phyloP scores from a whole-genome alignment of 83 land plant species.

The Diphasiastrum complanatum region DNA sequence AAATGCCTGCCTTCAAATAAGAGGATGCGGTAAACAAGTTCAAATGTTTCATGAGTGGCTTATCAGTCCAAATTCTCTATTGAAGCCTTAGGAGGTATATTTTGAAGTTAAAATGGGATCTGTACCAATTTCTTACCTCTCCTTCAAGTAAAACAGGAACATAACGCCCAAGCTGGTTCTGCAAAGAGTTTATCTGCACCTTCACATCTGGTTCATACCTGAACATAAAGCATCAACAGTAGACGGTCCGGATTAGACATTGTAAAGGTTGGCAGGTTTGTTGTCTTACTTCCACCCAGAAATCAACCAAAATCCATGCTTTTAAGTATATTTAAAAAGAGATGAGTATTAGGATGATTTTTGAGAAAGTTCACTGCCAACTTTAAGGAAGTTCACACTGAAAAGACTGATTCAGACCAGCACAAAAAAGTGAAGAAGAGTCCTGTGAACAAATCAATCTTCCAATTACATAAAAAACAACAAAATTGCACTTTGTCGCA shows the following conservation, averaged over 20 bases:
- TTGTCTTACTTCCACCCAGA: background rate
- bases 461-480: too few relatives aligned
- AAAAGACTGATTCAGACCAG: too few relatives aligned
- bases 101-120: too few relatives aligned
- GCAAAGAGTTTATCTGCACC: slow-evolving; percentile 38
- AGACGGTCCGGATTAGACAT: background rate
- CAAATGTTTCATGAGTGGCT: too few relatives aligned
- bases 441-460: too few relatives aligned
- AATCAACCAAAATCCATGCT: background rate
- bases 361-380: slow-evolving; percentile 31
- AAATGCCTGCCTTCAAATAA: too few relatives aligned
- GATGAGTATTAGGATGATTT: background rate
- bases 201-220: slow-evolving; percentile 52
- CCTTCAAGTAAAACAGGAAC: slow-evolving; percentile 45
- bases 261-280: background rate
- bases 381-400: too few relatives aligned
- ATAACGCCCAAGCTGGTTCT: slow-evolving; percentile 64
- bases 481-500: too few relatives aligned
- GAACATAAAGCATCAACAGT: background rate
- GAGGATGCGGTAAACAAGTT: too few relatives aligned
- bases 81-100: too few relatives aligned
- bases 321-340: background rate
- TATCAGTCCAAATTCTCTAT: too few relatives aligned
- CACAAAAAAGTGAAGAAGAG: too few relatives aligned
- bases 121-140: slow-evolving; percentile 59